A percentile compares a stretch with the other conserved stretches of the same genome.
Conservation (phyloP, 805 yeast species). For the Zygotorulaspora chibaensis region DNA sequence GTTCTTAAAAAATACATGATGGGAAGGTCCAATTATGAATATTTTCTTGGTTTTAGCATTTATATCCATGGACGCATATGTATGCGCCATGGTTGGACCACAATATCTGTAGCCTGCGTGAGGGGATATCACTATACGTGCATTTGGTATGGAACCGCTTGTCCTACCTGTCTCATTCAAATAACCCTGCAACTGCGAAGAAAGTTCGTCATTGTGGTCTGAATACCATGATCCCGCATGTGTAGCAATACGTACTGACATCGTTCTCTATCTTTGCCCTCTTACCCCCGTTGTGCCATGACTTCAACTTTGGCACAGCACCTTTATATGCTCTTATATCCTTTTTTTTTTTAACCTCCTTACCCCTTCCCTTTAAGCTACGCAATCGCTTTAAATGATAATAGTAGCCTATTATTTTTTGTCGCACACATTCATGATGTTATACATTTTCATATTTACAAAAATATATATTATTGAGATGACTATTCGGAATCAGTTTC, state of each 20-base stretch:
- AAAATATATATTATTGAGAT: not conserved
- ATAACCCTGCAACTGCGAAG: slow-evolving; percentile 47
- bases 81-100: slow-evolving; percentile 70
- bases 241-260: slow-evolving; percentile 55
- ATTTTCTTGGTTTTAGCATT: slow-evolving; percentile 46
- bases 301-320: not conserved
- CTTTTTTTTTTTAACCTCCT: not conserved
- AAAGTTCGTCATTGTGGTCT: slow-evolving; percentile 40
- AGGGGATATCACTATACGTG: slow-evolving; percentile 40
- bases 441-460: not conserved
- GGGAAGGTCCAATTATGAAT: slow-evolving; percentile 89
- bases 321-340: not conserved
- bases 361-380: slow-evolving; percentile 1
- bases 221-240: slow-evolving; percentile 94
- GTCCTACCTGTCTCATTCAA: slow-evolving; percentile 28
- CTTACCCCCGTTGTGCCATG: not conserved
- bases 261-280: slow-evolving; percentile 1
- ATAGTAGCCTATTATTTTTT: not conserved
- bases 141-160: slow-evolving; percentile 31
- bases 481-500: slow-evolving; percentile 39
- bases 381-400: not conserved
- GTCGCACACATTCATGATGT: slow-evolving; percentile 1
- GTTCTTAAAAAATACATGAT: slow-evolving; percentile 74
- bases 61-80: slow-evolving; percentile 69
- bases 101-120: slow-evolving; percentile 93